Percentiles rank a stretch among this genome's conserved stretches.
These are phyloP conservation scores for Beauveria caledonica DNA, from an alignment of 2,329 filamentous ascomycete species.

Conservation along the genomic window DNA sequence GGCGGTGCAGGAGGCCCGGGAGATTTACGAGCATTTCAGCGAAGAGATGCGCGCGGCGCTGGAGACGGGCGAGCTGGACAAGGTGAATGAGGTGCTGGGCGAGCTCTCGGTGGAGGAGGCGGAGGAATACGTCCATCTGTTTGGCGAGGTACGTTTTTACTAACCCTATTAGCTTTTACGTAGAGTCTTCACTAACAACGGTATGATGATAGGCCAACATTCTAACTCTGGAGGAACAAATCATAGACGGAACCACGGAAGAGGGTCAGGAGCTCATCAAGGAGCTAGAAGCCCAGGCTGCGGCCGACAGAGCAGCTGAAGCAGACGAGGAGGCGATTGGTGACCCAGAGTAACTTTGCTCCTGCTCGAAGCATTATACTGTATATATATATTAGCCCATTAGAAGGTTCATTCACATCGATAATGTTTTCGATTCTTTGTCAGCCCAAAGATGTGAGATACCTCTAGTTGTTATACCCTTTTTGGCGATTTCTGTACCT, in stretches of 20 bases:
- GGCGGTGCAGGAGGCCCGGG: slow-evolving; percentile 53
- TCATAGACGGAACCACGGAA: slow-evolving; percentile 91
- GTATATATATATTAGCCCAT: background rate
- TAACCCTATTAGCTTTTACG: background rate
- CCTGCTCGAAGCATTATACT: background rate
- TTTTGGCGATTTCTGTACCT: background rate
- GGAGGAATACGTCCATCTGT: slow-evolving; percentile 71
- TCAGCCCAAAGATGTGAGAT: background rate
- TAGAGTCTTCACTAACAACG: background rate
- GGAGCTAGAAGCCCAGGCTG: slow-evolving; percentile 55
- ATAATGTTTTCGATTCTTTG: background rate
- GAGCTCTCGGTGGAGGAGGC: slow-evolving; percentile 85
- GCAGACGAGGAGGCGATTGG: slow-evolving; percentile 13
- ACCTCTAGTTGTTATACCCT: background rate
- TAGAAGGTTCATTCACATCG: background rate
- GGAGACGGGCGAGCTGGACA: slow-evolving; percentile 77
- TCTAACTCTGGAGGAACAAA: slow-evolving; percentile 82
- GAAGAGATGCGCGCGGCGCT: slow-evolving; percentile 75
- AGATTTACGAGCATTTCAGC: slow-evolving; percentile 77
- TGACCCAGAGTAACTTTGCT: slow-evolving; percentile 32
- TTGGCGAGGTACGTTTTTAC: slow-evolving; percentile 51
- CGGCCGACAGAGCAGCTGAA: slow-evolving; percentile 18
- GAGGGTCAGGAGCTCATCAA: slow-evolving; percentile 71
- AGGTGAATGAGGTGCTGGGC: slow-evolving; percentile 52
- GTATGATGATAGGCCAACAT: slow-evolving; percentile 58